Evolutionary conservation across 768 basidiomycete species (phyloP), one percentile per base, ranked within the genome.

Genomic region (Pleurotus platypus): DNA sequence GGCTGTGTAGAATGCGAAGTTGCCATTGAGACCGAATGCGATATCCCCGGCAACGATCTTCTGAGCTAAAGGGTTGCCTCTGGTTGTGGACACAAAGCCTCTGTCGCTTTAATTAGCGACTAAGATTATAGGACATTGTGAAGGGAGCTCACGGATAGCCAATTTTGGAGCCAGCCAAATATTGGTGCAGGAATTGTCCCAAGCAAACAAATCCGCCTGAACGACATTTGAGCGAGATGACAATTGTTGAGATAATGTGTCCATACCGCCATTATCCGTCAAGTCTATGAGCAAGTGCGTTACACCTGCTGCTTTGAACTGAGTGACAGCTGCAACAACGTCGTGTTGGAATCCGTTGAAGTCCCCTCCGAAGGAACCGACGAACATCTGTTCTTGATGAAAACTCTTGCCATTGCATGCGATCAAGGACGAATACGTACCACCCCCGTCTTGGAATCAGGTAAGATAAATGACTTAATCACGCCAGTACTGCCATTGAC

Each of bases 171-270:
- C 83, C 85, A 5, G 77, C 75, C 20, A 88, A 74, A 63, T 75
- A 84, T 50, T 76, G 75, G 60, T 84, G 82, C 45, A 88, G 69
- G 72, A 84, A 86, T 39, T 80, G 75, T 2, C 83, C 84, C 7
- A 86, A 74, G 64, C 85, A 86, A 6, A 86, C 75, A 56, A 78
- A 83, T 22, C 85, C 85, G 56, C 84, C 84, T 84, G 57, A 5
- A 54, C 43, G 11, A 5, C 40, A 56, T 46, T 46, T 16, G 45
- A 30, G 58, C 22, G 50, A 30, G 38, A 9, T 20, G 39, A 15
- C 16, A 27, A 39, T 42, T 50, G 22, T 37, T 22, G 18, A 30
- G 15, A 24, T 8, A 15, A 26, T 11, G 12, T 13, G 39, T 57
- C 76, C n/a, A 46, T 35, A 79, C 85, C 85, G 56, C 79, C 81